Evolutionary conservation across 441 rosid species (phyloP).

Genomic region (Erysimum pusillum): DNA sequence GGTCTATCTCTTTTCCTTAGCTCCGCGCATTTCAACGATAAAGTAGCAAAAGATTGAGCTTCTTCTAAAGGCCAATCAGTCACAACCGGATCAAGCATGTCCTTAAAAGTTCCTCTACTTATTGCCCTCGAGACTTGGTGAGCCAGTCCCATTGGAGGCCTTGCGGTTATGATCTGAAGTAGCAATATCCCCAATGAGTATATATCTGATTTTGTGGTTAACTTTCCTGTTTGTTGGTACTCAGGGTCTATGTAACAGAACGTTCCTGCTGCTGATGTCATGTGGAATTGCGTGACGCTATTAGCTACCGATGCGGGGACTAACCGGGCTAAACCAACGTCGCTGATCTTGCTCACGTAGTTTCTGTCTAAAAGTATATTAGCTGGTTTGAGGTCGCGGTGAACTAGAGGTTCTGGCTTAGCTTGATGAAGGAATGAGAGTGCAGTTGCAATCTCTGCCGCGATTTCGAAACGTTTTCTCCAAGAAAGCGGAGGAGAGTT

Average conservation of each 20-base stretch:
- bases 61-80: conserved; percentile 74
- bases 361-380: conserved; percentile 73
- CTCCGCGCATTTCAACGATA: conserved; percentile 61
- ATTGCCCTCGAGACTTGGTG: conserved; percentile 66
- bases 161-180: conserved; percentile 72
- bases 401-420: conserved; percentile 84
- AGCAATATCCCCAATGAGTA: conserved; percentile 74
- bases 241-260: conserved; percentile 82
- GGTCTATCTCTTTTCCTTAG: conserved; percentile 76
- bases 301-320: conserved; percentile 72
- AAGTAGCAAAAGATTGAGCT: conserved; percentile 54
- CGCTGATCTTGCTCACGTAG: conserved; percentile 77
- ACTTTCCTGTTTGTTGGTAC: conserved; percentile 77
- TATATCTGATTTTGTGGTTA: conserved; percentile 69
- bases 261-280: conserved; percentile 82
- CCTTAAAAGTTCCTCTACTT: conserved; percentile 57
- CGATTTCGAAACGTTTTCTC: conserved; percentile 63
- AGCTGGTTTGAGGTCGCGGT: conserved; percentile 81
- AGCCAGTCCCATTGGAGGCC: conserved; percentile 69
- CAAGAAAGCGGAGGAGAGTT: conserved; percentile 66
- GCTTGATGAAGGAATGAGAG: conserved; percentile 80
- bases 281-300: conserved; percentile 68
- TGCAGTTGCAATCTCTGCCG: conserved; percentile 73
- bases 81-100: conserved; percentile 63
- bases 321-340: conserved; percentile 76